Base-by-base conservation (phyloP, 2,329 filamentous ascomycete species). In the Diaporthe sp. region DNA sequence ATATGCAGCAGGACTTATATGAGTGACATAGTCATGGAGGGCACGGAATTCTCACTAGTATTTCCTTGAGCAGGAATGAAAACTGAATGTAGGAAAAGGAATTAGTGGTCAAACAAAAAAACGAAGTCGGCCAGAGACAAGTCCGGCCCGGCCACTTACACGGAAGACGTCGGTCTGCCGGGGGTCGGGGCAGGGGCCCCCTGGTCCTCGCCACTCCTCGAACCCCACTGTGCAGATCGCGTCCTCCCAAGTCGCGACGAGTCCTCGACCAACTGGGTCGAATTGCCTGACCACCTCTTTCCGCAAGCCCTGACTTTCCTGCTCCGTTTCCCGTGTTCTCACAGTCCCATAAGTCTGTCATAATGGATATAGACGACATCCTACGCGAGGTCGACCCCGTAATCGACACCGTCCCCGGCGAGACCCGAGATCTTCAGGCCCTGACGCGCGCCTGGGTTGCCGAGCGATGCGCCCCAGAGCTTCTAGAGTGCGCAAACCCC, bases 361-460 rank as follows among this genome's bases (percentile, higher is more conserved):
- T 25, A 22, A 95, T 95, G 92, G 93, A 95, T 77, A 95, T 96
- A 79, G 92, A 94, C 83, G 94, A 95, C 81, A 95, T 96, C 77
- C 89, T 95, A 75, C 91, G 91, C 79, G 92, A 93, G 80, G 92
- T 95, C 78, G 92, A 94, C 82, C 91, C 89, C 66, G 82, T 86
- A 74, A 84, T 85, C 71, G 85, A 90, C 77, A 82, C 86, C 47
- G 83, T 90, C 25, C 90, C 91, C 3, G 84, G 85, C 69, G 89
- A 91, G 78, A 92, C 89, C 55, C 89, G 92, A 80, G 96, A 98
- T 84, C 89, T 98, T 78, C 95, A 98, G 83, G 91, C 94, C 70
- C 86, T 99, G 78, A 98, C 96, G 78, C 93, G 96, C 79, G 93
- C 93, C 79, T 99, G 96, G 96, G 91, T 98, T 58, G 94, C 96